Evolutionary conservation across 371 early-diverging fungal species (phyloP).

Genomic region (Apophysomyces ossiformis): DNA sequence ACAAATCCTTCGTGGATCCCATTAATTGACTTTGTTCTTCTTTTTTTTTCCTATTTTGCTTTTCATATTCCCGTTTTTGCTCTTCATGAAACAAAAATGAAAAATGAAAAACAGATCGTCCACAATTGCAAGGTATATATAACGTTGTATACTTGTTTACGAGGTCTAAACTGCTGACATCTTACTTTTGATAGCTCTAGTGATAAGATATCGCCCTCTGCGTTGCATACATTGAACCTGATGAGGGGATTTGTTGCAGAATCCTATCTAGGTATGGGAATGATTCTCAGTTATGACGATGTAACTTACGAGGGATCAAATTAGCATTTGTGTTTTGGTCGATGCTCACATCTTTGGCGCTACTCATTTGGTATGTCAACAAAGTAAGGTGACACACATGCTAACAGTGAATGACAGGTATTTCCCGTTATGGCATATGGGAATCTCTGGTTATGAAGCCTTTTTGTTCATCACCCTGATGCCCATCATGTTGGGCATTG

Average conservation of each 20-base stretch:
- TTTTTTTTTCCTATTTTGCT: constrained; percentile 14
- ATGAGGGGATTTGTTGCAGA: constrained; percentile 52
- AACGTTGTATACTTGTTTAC: not conserved
- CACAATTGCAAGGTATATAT: constrained; percentile 24
- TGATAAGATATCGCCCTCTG: constrained; percentile 44
- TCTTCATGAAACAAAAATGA: constrained; percentile 8
- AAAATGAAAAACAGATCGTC: constrained; percentile 17
- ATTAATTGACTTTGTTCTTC: constrained; percentile 16
- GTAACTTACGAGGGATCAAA: not conserved
- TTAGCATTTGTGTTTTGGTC: constrained; percentile 82
- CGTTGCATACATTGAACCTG: constrained; percentile 27
- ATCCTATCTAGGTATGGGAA: constrained; percentile 56
- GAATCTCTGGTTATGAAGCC: constrained; percentile 81
- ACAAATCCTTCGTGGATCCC: not conserved
- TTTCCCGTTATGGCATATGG: constrained; percentile 89
- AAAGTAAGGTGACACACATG: not conserved
- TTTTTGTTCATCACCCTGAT: constrained; percentile 67
- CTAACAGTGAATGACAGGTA: constrained; percentile 32
- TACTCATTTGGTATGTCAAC: constrained; percentile 72
- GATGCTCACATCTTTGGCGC: constrained; percentile 72
- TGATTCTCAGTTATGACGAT: not conserved
- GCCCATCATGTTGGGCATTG: constrained; percentile 69
- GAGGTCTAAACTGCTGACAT: not conserved
- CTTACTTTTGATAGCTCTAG: constrained; percentile 29
- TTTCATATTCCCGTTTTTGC: constrained; percentile 4